phyloP scores from a whole-genome alignment of 2,329 filamentous ascomycete species.

The Tolypocladium tropicale region DNA sequence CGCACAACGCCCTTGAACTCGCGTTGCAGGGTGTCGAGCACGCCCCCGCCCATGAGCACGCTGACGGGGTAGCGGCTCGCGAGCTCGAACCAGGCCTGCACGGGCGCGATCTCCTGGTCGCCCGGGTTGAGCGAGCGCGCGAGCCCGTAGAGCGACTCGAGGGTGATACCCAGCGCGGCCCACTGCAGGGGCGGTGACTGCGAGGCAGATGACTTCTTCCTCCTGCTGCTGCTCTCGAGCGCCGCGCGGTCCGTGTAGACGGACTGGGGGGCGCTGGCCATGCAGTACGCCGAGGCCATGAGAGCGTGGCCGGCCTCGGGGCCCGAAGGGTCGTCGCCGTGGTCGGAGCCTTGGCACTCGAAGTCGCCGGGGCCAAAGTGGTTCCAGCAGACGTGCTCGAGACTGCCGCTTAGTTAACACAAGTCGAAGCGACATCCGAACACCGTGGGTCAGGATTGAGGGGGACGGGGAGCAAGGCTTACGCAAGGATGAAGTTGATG shows the following conservation, averaged over 20 bases:
- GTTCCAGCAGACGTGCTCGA: constrained; percentile 43
- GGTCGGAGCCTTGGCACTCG: constrained; percentile 19
- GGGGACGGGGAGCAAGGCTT: constrained; percentile 12
- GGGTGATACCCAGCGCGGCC: constrained; percentile 28
- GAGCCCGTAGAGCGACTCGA: constrained; percentile 32
- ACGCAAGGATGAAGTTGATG: constrained; percentile 46
- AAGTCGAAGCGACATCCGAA: neutral
- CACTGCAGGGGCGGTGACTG: constrained; percentile 22
- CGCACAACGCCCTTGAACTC: constrained; percentile 32
- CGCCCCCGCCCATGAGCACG: constrained; percentile 21
- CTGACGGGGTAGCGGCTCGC: constrained; percentile 27
- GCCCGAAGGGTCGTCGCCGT: constrained; percentile 14
- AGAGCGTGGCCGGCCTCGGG: constrained; percentile 26
- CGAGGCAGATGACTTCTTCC: neutral
- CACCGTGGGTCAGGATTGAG: neutral
- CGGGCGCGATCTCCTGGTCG: constrained; percentile 34
- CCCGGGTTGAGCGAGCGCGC: constrained; percentile 33
- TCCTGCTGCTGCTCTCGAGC: neutral
- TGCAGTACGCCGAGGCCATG: constrained; percentile 32
- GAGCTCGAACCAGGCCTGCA: constrained; percentile 47
- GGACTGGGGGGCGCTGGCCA: constrained; percentile 25
- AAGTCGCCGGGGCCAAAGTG: constrained; percentile 34
- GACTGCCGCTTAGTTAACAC: constrained; percentile 17
- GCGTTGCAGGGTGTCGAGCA: constrained; percentile 26
- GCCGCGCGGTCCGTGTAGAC: constrained; percentile 17